Evolutionary conservation across 345 rosid species (phyloP).

Genomic region (Rubroshorea leprosula): DNA sequence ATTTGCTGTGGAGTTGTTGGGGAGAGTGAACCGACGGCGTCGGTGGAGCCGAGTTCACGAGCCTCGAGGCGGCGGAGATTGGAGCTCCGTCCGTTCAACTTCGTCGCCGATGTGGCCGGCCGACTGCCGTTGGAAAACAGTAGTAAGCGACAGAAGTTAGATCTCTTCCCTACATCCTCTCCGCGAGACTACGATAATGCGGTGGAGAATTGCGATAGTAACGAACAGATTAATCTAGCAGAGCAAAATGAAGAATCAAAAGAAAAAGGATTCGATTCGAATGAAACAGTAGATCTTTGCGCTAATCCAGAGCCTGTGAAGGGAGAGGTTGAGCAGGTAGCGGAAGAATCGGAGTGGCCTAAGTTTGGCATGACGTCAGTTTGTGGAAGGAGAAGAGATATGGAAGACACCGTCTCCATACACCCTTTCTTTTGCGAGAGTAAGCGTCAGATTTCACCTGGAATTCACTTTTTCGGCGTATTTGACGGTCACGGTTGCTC

Average conservation of each 20-base stretch:
- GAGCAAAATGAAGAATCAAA: background rate
- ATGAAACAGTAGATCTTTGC: background rate
- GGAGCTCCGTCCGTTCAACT: slow-evolving; percentile 55
- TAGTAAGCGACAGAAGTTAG: slow-evolving; percentile 47
- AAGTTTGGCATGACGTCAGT: slow-evolving; percentile 80
- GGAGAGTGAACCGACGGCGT: slow-evolving; percentile 49
- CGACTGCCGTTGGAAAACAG: slow-evolving; percentile 30
- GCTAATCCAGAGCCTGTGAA: background rate
- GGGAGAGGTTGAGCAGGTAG: slow-evolving; percentile 3
- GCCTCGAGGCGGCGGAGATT: slow-evolving; percentile 46
- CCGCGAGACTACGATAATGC: slow-evolving; percentile 19
- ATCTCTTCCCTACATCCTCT: slow-evolving; percentile 4
- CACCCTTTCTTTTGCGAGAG: slow-evolving; percentile 32
- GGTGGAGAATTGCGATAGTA: slow-evolving; percentile 6
- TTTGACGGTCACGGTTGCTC: slow-evolving; percentile 99
- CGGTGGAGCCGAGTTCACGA: slow-evolving; percentile 46
- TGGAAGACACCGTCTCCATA: slow-evolving; percentile 89
- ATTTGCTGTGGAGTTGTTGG: slow-evolving; percentile 72
- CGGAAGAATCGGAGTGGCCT: slow-evolving; percentile 20
- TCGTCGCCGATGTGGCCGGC: slow-evolving; percentile 41
- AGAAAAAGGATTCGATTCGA: background rate
- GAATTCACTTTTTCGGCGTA: slow-evolving; percentile 61
- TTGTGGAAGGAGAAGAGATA: slow-evolving; percentile 86
- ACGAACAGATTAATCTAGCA: slow-evolving; percentile 8
- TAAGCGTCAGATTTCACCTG: slow-evolving; percentile 6